Conservation (phyloP, 2,329 filamentous ascomycete species). For the Cadophora sp. region DNA sequence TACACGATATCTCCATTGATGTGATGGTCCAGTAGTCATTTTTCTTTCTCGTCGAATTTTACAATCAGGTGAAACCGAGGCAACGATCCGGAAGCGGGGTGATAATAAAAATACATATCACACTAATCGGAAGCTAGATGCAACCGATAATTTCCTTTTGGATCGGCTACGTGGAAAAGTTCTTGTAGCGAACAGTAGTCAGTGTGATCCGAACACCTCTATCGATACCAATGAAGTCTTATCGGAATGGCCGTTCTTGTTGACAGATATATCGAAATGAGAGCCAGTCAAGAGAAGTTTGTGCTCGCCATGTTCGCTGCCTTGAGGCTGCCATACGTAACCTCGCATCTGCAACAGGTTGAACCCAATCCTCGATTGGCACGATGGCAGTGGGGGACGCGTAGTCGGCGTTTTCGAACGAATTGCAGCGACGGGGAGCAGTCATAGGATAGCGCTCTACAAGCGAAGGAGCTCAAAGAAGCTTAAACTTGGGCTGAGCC, state of each 20-base stretch:
- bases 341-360: constrained; percentile 1
- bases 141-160: not conserved
- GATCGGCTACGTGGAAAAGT: not conserved
- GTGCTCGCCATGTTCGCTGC: constrained; percentile 1
- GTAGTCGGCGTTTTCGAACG: constrained; percentile 15
- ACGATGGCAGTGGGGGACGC: constrained; percentile 11
- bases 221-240: not conserved
- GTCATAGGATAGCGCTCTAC: constrained; percentile 4
- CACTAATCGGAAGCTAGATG: not conserved
- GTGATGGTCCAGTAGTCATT: not conserved
- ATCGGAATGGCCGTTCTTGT: not conserved
- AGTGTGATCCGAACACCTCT: too few species aligned
- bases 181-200: not conserved
- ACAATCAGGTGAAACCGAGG: not conserved
- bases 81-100: not conserved
- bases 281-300: constrained; percentile 5
- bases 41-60: not conserved
- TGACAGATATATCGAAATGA: not conserved
- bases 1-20: not conserved
- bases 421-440: constrained; percentile 6
- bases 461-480: constrained; percentile 3
- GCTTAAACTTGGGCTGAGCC: constrained; percentile 7
- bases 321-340: constrained; percentile 17
- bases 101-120: not conserved
- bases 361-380: constrained; percentile 5